Conservation (phyloP, 2,329 filamentous ascomycete genomes). For the Aspergillus sp. region DNA sequence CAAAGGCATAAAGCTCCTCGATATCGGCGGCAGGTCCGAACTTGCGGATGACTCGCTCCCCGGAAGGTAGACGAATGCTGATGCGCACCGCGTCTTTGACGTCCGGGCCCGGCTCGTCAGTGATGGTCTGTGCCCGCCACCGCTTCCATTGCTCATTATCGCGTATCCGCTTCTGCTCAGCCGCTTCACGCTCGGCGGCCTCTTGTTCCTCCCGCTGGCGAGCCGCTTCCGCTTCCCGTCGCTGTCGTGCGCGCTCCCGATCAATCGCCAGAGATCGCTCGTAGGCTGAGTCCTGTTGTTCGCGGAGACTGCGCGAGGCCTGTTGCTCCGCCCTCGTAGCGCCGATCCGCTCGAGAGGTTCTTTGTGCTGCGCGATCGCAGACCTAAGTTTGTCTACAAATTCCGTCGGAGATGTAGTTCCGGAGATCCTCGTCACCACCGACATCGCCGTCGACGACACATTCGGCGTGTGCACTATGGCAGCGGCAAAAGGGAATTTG, state of each 20-base stretch:
- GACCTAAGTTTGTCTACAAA: conserved; percentile 73
- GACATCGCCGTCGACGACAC: conserved; percentile 87
- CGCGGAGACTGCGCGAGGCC: conserved; percentile 74
- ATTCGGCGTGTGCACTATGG: conserved; percentile 84
- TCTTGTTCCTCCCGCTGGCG: conserved; percentile 63
- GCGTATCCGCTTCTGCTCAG: conserved; percentile 55
- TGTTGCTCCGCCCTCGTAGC: conserved; percentile 76
- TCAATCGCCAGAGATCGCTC: conserved; percentile 87
- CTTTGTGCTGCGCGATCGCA: conserved; percentile 72
- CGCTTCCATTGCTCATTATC: conserved; percentile 70
- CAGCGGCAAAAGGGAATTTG: conserved; percentile 85
- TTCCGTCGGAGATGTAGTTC: conserved; percentile 67
- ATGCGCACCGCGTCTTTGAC: conserved; percentile 72
- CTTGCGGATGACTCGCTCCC: conserved; percentile 72
- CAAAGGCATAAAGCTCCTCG: conserved; percentile 93
- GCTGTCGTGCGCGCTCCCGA: conserved; percentile 75
- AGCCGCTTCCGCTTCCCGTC: conserved; percentile 71
- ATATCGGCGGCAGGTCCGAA: conserved; percentile 70
- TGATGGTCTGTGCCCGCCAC: conserved; percentile 72
- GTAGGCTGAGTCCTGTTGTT: conserved; percentile 90
- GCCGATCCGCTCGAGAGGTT: conserved; percentile 72
- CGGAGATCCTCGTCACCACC: conserved; percentile 75
- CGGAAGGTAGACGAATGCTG: conserved; percentile 61
- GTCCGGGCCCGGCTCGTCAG: conserved; percentile 64
- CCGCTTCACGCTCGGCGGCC: conserved; percentile 63